A percentile compares a stretch with the other conserved stretches of the same genome.
Conservation (phyloP, 2,329 filamentous ascomycete species). For the Pestalotiopsis sp. region DNA sequence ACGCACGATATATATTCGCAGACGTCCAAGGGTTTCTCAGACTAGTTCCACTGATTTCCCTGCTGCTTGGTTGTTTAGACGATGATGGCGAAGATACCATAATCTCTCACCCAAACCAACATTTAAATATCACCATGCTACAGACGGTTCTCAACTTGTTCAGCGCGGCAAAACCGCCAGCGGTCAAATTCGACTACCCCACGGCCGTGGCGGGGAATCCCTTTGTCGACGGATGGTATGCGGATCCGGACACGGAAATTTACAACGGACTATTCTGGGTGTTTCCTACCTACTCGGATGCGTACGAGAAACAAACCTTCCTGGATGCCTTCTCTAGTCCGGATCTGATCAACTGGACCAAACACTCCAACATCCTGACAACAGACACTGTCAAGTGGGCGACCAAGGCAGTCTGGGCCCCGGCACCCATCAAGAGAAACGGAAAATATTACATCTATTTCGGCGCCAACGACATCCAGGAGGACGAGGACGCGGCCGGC, state of each 20-base stretch:
- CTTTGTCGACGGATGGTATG: constrained; percentile 50
- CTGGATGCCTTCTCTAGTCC: constrained; percentile 51
- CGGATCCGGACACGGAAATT: constrained; percentile 48
- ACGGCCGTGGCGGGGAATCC: constrained; percentile 47
- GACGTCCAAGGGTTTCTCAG: not conserved
- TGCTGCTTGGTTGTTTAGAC: not conserved
- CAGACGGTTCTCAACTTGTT: not conserved
- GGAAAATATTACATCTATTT: constrained; percentile 52
- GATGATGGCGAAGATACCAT: not conserved
- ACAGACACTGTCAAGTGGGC: constrained; percentile 42
- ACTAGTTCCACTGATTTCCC: not conserved
- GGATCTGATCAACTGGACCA: constrained; percentile 49
- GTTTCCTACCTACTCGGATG: constrained; percentile 45
- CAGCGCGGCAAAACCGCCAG: not conserved
- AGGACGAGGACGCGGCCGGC: constrained; percentile 25
- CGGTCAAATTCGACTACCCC: constrained; percentile 31
- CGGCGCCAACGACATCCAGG: constrained; percentile 46
- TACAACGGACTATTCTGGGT: constrained; percentile 48
- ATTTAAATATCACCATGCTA: not conserved
- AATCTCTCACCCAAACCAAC: not conserved
- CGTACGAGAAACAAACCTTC: constrained; percentile 47
- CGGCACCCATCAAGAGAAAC: constrained; percentile 41
- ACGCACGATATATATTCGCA: not conserved
- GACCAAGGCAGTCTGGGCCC: constrained; percentile 46
- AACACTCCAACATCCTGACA: constrained; percentile 43